Base-by-base conservation (phyloP, 2,329 filamentous ascomycete species). In the Grosmannia penicillata region DNA sequence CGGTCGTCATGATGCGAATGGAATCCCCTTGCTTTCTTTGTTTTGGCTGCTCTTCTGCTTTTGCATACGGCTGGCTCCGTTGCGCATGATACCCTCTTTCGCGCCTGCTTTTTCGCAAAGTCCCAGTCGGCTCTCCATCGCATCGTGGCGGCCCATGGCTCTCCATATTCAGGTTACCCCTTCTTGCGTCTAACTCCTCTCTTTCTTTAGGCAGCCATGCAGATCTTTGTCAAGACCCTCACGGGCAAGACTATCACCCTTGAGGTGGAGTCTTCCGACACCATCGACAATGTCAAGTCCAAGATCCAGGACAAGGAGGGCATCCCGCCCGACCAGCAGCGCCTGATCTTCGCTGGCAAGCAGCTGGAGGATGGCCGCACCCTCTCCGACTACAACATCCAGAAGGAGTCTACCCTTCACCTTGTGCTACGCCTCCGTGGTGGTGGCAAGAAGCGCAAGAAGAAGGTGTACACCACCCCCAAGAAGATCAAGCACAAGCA, bases 401-500 rank as follows among this genome's bases (percentile, higher is more conserved):
- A 98, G 80, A 98, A 98, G 82, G 89, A 96, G 79, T 87, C 79
- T 54, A 98, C 91, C 57, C 86, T 98, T 53, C 91, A 98, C 72
- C 73, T 96, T 56, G 91, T 98, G 57, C 81, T 98, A 56, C 85
- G 91, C 63, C 86, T 98, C 47, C 91, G 89, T 77, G 91, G 91
- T 76, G 91, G 89, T 68, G 87, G 68, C 63, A 98, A 98, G 86
- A 95, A 96, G 84, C 80, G 93, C 70, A 98, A 98, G 85, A 94
- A 94, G 86, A 98, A 98, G 87, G 91, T 98, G 56, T 98, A 98
- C 83, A 96, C 85, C 65, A 98, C 91, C 60, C 91, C 91, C 66
- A 98, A 98, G 87, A 98, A 98, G 86, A 98, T 98, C 82, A 98
- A 98, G 91, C 91, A 98, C 82, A 98, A 98, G 87, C 82, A 86